Base-by-base conservation (phyloP, 2,329 filamentous ascomycete species). In the Aspergillus aculeatus region DNA sequence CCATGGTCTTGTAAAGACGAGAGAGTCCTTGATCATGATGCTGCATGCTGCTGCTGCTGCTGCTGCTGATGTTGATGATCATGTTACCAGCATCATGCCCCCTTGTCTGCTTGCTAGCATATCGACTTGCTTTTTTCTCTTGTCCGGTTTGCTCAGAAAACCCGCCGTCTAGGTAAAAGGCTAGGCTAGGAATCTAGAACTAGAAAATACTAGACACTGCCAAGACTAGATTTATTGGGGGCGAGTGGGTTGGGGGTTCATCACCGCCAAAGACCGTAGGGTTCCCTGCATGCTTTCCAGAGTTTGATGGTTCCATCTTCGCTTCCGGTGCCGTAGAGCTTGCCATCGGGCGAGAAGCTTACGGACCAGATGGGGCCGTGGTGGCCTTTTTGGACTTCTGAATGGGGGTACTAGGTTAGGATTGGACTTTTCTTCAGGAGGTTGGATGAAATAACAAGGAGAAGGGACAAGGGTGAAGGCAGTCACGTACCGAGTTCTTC, bases 241-340 rank as follows among this genome's bases (percentile, higher is more conserved):
- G 23, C 0, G 7, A 9, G 26, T 7, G 26, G 26, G 24, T 5
- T 9, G 24, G 4, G 26, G 26, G 26, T 1, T 29, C 26, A 35
- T 35, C 48, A 88, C 67, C 83, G 81, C 87, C 87, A 89, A 21
- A 89, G 74, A 16, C 87, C 87, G 71, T 89, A 89, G 2, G 84
- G 81, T 49, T 86, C 85, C 50, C 80, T 80, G 54, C 85, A 87
- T 61, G 86, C 86, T 73, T 89, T 89, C 87, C 87, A 89, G 66
- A 99, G 82, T 79, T 99, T 99, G 75, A 99, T 96, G 0, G 95
- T 99, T 47, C 95, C 95, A 70, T 99, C 95, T 74, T 99, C 95
- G 52, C 93, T 97, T 31, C 91, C 95, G 1, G 95, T 99, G 1
- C 93, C 95, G 73, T 98, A 99, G 7, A 99, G 81, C 73, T 96